Conservation (phyloP, 2,329 filamentous ascomycete species). For the Zasmidium cellare region DNA sequence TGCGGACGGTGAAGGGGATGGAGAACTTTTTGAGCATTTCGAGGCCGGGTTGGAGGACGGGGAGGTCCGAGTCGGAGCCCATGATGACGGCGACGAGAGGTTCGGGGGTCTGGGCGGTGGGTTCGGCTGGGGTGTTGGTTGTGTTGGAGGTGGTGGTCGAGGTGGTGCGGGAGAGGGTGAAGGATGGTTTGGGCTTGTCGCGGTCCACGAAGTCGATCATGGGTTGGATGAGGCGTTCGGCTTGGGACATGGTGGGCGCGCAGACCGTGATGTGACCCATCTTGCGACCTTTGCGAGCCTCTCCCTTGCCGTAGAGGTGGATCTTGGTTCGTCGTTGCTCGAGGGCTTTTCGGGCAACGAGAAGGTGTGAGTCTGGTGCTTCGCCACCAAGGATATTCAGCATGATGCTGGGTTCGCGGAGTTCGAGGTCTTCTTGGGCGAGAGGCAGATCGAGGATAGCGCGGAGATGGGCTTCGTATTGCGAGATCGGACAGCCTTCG, state of each 20-base stretch:
- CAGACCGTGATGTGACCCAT: conserved; percentile 92
- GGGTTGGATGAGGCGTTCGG: conserved; percentile 67
- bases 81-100: conserved; percentile 76
- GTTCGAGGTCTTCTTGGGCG: conserved; percentile 52
- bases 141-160: conserved; percentile 27
- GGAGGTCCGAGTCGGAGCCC: conserved; percentile 78
- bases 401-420: conserved; percentile 68
- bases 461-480: conserved; percentile 87
- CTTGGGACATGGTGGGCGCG: conserved; percentile 64
- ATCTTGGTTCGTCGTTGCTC: conserved; percentile 60
- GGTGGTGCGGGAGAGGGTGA: conserved; percentile 25
- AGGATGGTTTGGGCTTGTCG: conserved; percentile 50
- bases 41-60: conserved; percentile 64
- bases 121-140: conserved; percentile 17
- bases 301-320: conserved; percentile 88
- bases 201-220: conserved; percentile 66
- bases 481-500: conserved; percentile 83
- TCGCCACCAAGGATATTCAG: conserved; percentile 76
- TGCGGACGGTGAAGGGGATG: conserved; percentile 72
- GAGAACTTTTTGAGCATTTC: conserved; percentile 67
- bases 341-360: conserved; percentile 58
- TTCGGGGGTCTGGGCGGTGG: conserved; percentile 22
- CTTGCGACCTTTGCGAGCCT: conserved; percentile 82
- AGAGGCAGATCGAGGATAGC: conserved; percentile 73
- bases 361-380: conserved; percentile 62